A percentile compares a stretch with the other conserved stretches of the same genome.
These are phyloP conservation scores for Podospora pseudoanserina DNA, from an alignment of 495 filamentous ascomycete genomes.

Conservation along the genomic window DNA sequence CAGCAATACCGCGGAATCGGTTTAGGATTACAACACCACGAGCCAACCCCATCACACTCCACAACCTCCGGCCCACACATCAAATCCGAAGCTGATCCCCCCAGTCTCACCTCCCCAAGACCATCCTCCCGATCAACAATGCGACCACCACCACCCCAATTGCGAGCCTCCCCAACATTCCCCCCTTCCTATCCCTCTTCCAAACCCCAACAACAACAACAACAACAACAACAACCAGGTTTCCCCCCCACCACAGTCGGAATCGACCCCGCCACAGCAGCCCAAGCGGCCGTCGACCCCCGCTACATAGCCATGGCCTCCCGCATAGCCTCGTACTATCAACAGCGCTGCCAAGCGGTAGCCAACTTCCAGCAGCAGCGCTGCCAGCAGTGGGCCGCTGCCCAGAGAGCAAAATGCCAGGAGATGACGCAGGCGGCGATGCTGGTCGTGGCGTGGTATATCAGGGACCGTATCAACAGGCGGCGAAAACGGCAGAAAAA, in stretches of 20 bases:
- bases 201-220: background rate
- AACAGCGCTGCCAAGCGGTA: slow-evolving; percentile 36
- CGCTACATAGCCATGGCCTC: slow-evolving; percentile 36
- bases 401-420: slow-evolving; percentile 35
- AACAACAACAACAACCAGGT: background rate
- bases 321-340: slow-evolving; percentile 39
- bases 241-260: background rate
- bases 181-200: background rate
- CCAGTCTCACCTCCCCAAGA: background rate
- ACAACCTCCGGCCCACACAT: background rate
- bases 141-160: background rate
- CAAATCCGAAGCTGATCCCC: background rate
- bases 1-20: background rate
- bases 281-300: slow-evolving; percentile 24
- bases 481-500: slow-evolving; percentile 23
- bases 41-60: slow-evolving; percentile 5
- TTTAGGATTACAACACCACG: slow-evolving; percentile 2
- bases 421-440: slow-evolving; percentile 39
- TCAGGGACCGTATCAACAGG: slow-evolving; percentile 34
- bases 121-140: background rate
- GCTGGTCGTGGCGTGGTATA: slow-evolving; percentile 39
- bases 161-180: background rate
- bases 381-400: slow-evolving; percentile 36
- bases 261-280: slow-evolving; percentile 3
- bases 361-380: slow-evolving; percentile 37